Evolutionary conservation across 805 yeast genomes (phyloP).

Genomic region (Lipomyces yamadae): DNA sequence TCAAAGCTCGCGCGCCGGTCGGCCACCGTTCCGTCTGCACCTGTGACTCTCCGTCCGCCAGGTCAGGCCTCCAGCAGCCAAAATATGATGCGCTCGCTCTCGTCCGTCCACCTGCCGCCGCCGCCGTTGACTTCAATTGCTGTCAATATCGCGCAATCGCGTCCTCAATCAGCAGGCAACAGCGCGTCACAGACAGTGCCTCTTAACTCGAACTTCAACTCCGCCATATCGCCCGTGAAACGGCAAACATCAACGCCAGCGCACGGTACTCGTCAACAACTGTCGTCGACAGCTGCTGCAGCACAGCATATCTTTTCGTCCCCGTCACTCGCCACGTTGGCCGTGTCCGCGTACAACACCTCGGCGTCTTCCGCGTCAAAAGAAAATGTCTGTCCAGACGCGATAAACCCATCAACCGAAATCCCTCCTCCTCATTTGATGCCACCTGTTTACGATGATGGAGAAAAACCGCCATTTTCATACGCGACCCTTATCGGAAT

Average conservation of each 20-base stretch:
- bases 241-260: slow-evolving; percentile 15
- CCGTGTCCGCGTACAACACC: slow-evolving; percentile 18
- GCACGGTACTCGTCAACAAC: slow-evolving; percentile 10
- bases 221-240: slow-evolving; percentile 10
- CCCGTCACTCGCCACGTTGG: slow-evolving; percentile 19
- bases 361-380: slow-evolving; percentile 17
- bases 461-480: slow-evolving; percentile 87
- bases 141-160: slow-evolving; percentile 22
- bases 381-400: slow-evolving; percentile 1
- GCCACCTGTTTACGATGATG: slow-evolving; percentile 57
- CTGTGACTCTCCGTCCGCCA: slow-evolving; percentile 28
- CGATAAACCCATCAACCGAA: slow-evolving; percentile 20
- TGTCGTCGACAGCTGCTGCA: slow-evolving; percentile 26
- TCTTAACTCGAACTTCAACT: background rate
- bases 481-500: slow-evolving; percentile 93
- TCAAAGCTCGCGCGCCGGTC: slow-evolving; percentile 32
- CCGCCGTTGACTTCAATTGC: slow-evolving; percentile 34
- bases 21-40: slow-evolving; percentile 12
- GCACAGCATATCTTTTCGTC: slow-evolving; percentile 28
- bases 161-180: slow-evolving; percentile 6
- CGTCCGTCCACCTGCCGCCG: slow-evolving; percentile 38
- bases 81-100: slow-evolving; percentile 36
- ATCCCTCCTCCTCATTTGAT: slow-evolving; percentile 50
- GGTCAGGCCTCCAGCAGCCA: slow-evolving; percentile 8
- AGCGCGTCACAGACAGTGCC: slow-evolving; percentile 2